A percentile compares a stretch with the other conserved stretches of the same genome.
These are phyloP conservation scores for Dipodascus albidus DNA, from an alignment of 805 yeast species.

Conservation along the genomic window DNA sequence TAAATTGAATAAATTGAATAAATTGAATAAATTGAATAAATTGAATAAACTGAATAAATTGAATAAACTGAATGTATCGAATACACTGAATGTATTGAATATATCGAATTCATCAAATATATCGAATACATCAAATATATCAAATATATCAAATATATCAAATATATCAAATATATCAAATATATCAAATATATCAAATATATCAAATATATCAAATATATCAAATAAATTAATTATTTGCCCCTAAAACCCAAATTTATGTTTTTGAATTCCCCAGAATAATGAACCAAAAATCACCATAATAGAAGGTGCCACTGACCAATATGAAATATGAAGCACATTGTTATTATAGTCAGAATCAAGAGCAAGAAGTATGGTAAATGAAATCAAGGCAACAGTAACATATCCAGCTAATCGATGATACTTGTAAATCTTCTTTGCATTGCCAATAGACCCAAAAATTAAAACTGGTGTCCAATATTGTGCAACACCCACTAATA, in stretches of 20 bases:
- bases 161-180: too few relatives aligned
- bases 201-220: too few relatives aligned
- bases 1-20: too few relatives aligned
- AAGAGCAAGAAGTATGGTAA: conserved; percentile 13
- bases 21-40: too few relatives aligned
- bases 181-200: too few relatives aligned
- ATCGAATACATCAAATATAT: too few relatives aligned
- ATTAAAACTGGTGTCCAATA: conserved; percentile 18
- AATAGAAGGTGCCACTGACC: not conserved
- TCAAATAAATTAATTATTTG: too few relatives aligned
- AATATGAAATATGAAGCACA: conserved; percentile 11
- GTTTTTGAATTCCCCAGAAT: not conserved
- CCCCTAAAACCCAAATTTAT: conserved; percentile 2
- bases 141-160: too few relatives aligned
- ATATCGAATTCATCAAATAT: too few relatives aligned
- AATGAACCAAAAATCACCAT: conserved; percentile 2
- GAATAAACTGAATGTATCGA: too few relatives aligned
- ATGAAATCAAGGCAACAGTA: conserved; percentile 6
- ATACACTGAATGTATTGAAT: too few relatives aligned
- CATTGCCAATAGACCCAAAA: conserved; percentile 18
- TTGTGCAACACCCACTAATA: conserved; percentile 18
- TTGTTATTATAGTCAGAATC: conserved; percentile 14
- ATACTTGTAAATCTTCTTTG: conserved; percentile 19
- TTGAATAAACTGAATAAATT: too few relatives aligned
- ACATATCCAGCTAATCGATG: conserved; percentile 21